Conservation (phyloP, 129 eudicot genomes). For the Arctium lappa region DNA sequence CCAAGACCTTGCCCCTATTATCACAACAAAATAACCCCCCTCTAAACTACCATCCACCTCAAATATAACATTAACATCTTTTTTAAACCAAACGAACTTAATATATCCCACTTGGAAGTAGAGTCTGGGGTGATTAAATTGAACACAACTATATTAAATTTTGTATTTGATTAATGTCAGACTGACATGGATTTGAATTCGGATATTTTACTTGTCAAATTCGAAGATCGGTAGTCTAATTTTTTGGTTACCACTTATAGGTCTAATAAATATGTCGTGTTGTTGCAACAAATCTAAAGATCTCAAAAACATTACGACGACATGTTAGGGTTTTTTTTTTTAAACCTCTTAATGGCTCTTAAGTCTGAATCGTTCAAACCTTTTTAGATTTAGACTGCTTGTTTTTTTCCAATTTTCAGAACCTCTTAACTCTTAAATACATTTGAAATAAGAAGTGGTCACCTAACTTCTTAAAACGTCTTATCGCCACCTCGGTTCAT, state of each 20-base stretch:
- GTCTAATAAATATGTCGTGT: not conserved
- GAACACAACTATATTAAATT: not conserved
- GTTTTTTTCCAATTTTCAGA: too few species aligned
- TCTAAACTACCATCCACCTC: not conserved
- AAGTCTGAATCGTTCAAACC: too few species aligned
- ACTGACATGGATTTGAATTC: not conserved
- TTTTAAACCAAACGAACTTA: not conserved
- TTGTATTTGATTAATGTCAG: not conserved
- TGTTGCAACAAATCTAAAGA: not conserved
- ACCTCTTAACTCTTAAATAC: too few species aligned
- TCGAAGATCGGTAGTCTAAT: not conserved
- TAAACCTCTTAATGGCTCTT: too few species aligned
- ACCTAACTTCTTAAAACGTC: too few species aligned
- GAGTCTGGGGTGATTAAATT: not conserved
- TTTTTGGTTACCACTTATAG: not conserved
- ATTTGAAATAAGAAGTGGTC: too few species aligned
- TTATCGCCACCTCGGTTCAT: too few species aligned
- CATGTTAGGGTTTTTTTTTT: too few species aligned
- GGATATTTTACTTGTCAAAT: not conserved
- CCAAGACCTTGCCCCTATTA: conserved; percentile 97
- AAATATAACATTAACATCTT: not conserved
- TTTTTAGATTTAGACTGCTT: too few species aligned
- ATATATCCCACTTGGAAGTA: not conserved
- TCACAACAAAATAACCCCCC: not conserved
- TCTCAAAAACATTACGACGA: not conserved